Base-by-base conservation (phyloP, 1,139 yeast species). In the Pichia sp. region DNA sequence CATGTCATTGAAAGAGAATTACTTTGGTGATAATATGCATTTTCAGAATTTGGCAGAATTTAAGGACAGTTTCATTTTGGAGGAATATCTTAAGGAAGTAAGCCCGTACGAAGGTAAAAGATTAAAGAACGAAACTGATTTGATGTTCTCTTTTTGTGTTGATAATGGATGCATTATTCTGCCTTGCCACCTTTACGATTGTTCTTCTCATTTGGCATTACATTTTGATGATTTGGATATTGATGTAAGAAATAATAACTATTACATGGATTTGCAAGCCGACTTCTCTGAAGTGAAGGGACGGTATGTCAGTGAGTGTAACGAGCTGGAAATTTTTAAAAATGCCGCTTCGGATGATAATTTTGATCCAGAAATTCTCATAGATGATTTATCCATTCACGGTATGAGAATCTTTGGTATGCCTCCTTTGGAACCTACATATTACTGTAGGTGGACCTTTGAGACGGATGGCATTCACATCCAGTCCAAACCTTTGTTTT, bases 401-500 rank as follows among this genome's bases (percentile, higher is more conserved):
- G 92, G 95, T 1, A 95, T 90, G 60, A 72, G 97, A 57, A 78
- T 88, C 80, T 87, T 88, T 69, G 97, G 98, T 0, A 62, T 87
- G 1, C 96, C 96, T 0, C 97, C 97, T 0, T 69, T 73, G 3
- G 95, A 86, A 59, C 85, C 92, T 1, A 86, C 97, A 0, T 92
- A 86, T 58, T 79, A 77, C 52, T 88, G 96, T 58, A 82, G 85
- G 51, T 92, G 97, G 97, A 90, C 85, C 52, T 77, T 90, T 52
- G 77, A 76, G 32, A 62, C 84, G 3, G 95, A 88, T 8, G 68
- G 68, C 4, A 65, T 88, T 16, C 50, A 57, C 2, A 65, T 85
- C 16, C 72, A 79, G 49, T 75, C 87, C 1, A 66, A 72, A 3
- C 68, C 81, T 0, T 57, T 58, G 2, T 73, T 81, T 39, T 42